phyloP scores from a whole-genome alignment of 2,329 filamentous ascomycete species.

The Penicillium verrucosum region DNA sequence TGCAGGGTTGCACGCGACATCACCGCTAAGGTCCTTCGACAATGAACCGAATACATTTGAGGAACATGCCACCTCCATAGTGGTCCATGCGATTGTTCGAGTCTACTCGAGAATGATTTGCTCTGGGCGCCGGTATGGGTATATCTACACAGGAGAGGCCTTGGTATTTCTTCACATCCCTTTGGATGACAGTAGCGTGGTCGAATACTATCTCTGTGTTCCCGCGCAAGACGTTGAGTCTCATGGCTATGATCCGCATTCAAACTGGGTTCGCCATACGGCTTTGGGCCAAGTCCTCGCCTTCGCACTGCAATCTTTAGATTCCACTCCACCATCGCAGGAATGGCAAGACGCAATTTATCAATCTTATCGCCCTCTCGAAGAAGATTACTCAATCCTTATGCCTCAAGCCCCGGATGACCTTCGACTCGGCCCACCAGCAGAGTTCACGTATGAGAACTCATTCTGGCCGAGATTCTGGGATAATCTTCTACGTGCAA shows the following conservation, averaged over 20 bases:
- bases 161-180: constrained; percentile 32
- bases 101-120: constrained; percentile 32
- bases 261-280: background rate
- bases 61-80: constrained; percentile 24
- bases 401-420: background rate
- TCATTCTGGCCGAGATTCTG: background rate
- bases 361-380: background rate
- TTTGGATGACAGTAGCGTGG: constrained; percentile 17
- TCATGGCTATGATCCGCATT: background rate
- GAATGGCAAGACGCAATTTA: background rate
- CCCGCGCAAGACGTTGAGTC: constrained; percentile 25
- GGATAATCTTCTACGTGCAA: background rate
- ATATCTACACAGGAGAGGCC: constrained; percentile 31
- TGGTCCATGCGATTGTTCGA: constrained; percentile 27
- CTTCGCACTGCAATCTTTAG: background rate
- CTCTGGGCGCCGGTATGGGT: constrained; percentile 25
- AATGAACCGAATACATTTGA: constrained; percentile 25
- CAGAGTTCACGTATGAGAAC: background rate
- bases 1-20: constrained; percentile 25
- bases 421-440: background rate
- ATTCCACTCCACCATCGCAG: background rate
- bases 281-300: background rate
- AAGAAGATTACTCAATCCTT: background rate
- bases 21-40: constrained; percentile 26
- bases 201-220: constrained; percentile 27